phyloP scores from a whole-genome alignment of 176 grass and related monocot species.

The Paspalum notatum region DNA sequence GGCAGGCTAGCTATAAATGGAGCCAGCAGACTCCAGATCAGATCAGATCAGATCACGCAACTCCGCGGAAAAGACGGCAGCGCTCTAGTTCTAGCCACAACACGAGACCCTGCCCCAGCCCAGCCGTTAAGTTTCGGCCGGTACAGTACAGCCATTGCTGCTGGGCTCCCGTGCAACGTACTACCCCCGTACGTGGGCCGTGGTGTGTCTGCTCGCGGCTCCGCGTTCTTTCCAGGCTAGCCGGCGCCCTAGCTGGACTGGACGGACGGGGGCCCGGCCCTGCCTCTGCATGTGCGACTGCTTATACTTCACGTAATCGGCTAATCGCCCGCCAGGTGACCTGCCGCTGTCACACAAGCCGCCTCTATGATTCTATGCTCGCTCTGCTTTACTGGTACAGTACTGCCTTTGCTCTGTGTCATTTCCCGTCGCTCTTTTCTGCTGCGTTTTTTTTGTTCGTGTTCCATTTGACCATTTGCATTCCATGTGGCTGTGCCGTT shows the following conservation, averaged over 20 bases:
- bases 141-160: no score
- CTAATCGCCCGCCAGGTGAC: neutral
- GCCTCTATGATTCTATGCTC: no score
- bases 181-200: neutral
- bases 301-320: neutral
- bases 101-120: no score
- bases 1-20: no score
- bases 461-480: neutral
- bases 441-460: neutral
- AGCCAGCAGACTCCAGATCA: neutral
- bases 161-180: neutral
- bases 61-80: neutral
- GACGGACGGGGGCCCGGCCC: neutral
- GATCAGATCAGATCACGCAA: neutral
- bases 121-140: no score
- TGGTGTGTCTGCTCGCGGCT: neutral
- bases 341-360: neutral
- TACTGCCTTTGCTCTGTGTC: neutral
- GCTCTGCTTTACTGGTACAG: no score
- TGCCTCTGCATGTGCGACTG: constrained; percentile 24
- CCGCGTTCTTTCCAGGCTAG: neutral
- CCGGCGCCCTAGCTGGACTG: neutral
- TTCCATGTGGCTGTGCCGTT: neutral
- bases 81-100: no score
- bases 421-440: neutral